Evolutionary conservation across 1,139 yeast genomes (phyloP), one percentile per base, ranked within the genome.

Genomic region (Wickerhamiella infanticola): DNA sequence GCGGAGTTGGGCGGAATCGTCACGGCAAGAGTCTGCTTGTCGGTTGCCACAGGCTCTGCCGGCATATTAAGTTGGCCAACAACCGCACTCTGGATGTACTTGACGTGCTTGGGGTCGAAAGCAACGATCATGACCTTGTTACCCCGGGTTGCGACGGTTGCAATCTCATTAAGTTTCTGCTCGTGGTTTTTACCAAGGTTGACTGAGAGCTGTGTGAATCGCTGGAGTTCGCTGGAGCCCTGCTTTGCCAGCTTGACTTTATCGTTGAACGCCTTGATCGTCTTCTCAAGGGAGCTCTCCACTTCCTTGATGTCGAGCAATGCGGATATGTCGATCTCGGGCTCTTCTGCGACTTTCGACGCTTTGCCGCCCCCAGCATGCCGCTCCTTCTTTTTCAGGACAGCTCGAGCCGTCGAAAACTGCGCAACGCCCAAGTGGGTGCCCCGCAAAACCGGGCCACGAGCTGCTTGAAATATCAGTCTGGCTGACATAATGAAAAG

Each of bases 141-240:
- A 8, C 90, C 90, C 55, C 84, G 81, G 45, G 79, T 58, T 0
- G 84, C 71, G 5, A 94, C 78, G 50, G 83, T 82, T 0, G 96
- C 95, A 33, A 86, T 63, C 6, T 77, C 69, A 4, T 74, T 71
- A 58, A 80, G 81, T 5, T 69, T 70, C 5, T 63, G 59, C n/a
- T 64, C 60, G 47, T 65, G 65, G 37, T 69, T 69, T 43, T 73
- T 73, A 25, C 68, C 69, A n/a, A 73, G 59, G n/a, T 67, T 65
- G 8, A 86, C 72, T 41, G 62, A 62, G 50, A 85, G 62, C 13
- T 70, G 63, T 60, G 82, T 82, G 55, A 85, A 82, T 26, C 81
- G 71, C 35, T 68, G 67, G 0, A 88, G 79, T 52, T 77, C 78
- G 3, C 83, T 68, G 48, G 73, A 74, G 2, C 93, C 94, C 55